Evolutionary conservation across 2,329 filamentous ascomycete genomes (phyloP), one percentile per base, ranked within the genome.

Genomic region (Penicillium italicum): DNA sequence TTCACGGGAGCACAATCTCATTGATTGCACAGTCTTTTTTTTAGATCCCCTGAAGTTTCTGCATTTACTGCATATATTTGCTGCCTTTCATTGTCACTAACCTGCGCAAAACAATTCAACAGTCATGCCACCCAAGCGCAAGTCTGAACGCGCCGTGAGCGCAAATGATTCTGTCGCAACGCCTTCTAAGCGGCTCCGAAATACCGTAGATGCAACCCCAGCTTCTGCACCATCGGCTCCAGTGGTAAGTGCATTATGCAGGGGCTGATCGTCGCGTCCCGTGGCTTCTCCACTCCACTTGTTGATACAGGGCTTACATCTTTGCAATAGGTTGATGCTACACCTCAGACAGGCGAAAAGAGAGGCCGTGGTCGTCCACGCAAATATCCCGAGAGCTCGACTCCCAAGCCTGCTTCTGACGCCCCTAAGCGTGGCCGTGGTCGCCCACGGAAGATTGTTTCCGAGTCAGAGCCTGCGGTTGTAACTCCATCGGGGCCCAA

Each of bases 311-410:
- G 12, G 20, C 50, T 53, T 44, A 58, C 28, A 26, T 30, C 11
- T 12, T 24, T 34, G 24, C 16, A 26, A 49, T 26, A 61, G 56
- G 16, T 50, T 26, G 53, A 37, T 33, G 30, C 38, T 28, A 60
- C 52, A 7, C 66, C 66, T 18, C 58, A 62, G 50, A 66, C 63
- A 7, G 64, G 59, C 22, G 70, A 70, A 45, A 72, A 70, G 54
- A 64, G 67, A 57, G 68, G 66, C 43, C 69, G 70, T 47, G 70
- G 70, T 50, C 70, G 70, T 26, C 70, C 70, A n/a, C 65, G 70
- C 47, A 72, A 72, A 50, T 65, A 65, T 34, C 67, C 69, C 8
- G 62, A 62, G n/a, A 63, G 59, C 6, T 48, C 56, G 16, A 55
- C 50, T 3, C 64, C 67, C 9, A 65, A 66, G 52, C 59, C 64